Conservation (phyloP, 2,329 filamentous ascomycete genomes). For the Biscogniauxia sp. region DNA sequence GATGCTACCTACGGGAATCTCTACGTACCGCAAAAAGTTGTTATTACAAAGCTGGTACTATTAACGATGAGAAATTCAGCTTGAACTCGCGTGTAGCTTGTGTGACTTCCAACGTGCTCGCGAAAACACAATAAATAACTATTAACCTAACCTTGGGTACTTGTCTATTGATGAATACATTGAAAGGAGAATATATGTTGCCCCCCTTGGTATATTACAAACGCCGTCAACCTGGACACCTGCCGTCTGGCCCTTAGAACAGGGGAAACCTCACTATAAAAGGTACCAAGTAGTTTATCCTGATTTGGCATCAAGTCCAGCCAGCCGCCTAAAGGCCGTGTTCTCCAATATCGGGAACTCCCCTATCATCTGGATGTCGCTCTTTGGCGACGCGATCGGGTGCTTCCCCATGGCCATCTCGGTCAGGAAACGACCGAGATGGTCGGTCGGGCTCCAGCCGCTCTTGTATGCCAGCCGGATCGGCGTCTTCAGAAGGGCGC, state of each 20-base stretch:
- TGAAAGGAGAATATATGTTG: not conserved
- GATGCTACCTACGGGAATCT: conserved; percentile 6
- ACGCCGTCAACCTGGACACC: not conserved
- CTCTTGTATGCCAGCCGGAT: conserved; percentile 20
- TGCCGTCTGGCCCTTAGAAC: not conserved
- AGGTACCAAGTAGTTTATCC: not conserved
- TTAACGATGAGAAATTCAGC: not conserved
- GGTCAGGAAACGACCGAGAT: conserved; percentile 43
- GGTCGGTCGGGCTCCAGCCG: conserved; percentile 41
- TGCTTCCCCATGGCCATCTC: conserved; percentile 45
- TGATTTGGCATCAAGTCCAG: conserved; percentile 18
- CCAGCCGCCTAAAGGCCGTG: conserved; percentile 25
- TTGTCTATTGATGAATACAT: not conserved
- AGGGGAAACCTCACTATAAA: not conserved
- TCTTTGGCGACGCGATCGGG: conserved; percentile 20
- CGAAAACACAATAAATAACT: not conserved
- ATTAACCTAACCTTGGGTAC: not conserved
- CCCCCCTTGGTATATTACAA: not conserved
- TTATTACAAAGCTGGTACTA: not conserved
- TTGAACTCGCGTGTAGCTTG: not conserved
- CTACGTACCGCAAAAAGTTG: no score
- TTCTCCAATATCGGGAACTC: conserved; percentile 33
- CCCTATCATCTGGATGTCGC: conserved; percentile 27
- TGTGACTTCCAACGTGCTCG: not conserved
- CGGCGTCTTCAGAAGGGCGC: conserved; percentile 24